Evolutionary conservation across 2,329 filamentous ascomycete genomes (phyloP).

Genomic region (Stachybotrys echinatus): DNA sequence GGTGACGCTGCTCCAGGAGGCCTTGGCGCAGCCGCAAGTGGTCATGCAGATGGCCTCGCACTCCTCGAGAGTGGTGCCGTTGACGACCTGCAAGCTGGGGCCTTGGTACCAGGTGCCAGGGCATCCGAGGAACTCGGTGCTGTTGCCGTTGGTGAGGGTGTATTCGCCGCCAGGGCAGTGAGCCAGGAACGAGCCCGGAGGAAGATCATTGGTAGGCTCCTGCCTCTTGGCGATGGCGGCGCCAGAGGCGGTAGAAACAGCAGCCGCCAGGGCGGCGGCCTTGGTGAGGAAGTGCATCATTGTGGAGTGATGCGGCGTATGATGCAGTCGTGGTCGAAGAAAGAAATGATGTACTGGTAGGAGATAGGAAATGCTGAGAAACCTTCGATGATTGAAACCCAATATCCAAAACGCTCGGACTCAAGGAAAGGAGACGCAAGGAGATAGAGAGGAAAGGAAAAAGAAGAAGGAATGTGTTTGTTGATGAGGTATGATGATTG

Average conservation of each 20-base stretch:
- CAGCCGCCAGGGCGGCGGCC: not conserved
- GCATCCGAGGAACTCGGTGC: not conserved
- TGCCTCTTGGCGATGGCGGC: not conserved
- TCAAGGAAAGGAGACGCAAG: not conserved
- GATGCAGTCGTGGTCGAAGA: not conserved
- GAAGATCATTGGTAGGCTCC: not conserved
- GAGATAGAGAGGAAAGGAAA: not conserved
- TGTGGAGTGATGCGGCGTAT: not conserved
- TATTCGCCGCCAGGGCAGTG: not conserved
- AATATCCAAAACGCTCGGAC: not conserved
- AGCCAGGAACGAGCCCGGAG: not conserved
- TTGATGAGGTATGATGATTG: not conserved
- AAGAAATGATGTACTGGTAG: not conserved
- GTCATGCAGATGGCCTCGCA: constrained; percentile 11
- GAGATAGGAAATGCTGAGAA: not conserved
- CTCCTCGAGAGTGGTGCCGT: constrained; percentile 6
- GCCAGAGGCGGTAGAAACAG: not conserved
- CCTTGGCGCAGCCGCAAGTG: constrained; percentile 7
- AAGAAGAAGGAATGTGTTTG: not conserved
- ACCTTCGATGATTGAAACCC: not conserved
- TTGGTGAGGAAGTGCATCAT: not conserved
- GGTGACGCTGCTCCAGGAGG: constrained; percentile 12
- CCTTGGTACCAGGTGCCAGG: not conserved
- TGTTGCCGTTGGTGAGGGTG: not conserved
- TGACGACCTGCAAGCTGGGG: not conserved